These are phyloP conservation scores for Chlamydomonas sphaeroides DNA, from an alignment of 139 green algal species.

Conservation along the genomic window DNA sequence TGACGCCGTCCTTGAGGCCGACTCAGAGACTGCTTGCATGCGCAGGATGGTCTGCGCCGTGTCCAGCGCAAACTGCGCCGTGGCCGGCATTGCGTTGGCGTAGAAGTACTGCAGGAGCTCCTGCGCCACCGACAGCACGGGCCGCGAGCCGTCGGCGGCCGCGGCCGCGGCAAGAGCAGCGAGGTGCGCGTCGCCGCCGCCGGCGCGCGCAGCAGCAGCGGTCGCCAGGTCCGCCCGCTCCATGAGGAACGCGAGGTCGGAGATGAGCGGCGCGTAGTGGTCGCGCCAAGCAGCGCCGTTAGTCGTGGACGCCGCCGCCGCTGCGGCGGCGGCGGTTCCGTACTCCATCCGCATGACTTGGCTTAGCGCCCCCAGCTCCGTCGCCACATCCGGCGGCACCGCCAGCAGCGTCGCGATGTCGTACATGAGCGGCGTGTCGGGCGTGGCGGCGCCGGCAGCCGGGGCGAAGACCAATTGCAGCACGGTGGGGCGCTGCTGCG, in stretches of 20 bases:
- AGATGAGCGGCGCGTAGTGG: conserved; percentile 2
- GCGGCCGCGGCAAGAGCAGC: background rate
- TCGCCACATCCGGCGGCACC: background rate
- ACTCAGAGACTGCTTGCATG: too few species aligned
- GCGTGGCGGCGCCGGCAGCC: background rate
- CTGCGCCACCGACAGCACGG: conserved; percentile 31
- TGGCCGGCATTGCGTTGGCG: conserved; percentile 10
- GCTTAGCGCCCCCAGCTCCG: background rate
- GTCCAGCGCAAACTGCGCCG: background rate
- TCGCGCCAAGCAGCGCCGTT: background rate
- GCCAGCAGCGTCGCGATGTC: background rate
- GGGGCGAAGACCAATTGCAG: background rate
- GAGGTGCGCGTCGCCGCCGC: background rate
- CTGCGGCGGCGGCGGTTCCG: background rate
- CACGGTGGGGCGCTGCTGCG: background rate
- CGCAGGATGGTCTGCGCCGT: too few species aligned
- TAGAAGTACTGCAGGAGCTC: conserved; percentile 32
- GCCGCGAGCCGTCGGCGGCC: conserved; percentile 12
- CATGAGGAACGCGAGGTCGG: conserved; percentile 19
- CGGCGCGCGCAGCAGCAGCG: background rate
- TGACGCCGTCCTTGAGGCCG: too few species aligned
- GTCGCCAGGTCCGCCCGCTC: conserved; percentile 14
- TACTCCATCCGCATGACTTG: conserved; percentile 19
- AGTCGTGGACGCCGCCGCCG: background rate
- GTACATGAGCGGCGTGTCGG: background rate